Conservation (phyloP, 106 monocot species). For the Gastrodia elata region DNA sequence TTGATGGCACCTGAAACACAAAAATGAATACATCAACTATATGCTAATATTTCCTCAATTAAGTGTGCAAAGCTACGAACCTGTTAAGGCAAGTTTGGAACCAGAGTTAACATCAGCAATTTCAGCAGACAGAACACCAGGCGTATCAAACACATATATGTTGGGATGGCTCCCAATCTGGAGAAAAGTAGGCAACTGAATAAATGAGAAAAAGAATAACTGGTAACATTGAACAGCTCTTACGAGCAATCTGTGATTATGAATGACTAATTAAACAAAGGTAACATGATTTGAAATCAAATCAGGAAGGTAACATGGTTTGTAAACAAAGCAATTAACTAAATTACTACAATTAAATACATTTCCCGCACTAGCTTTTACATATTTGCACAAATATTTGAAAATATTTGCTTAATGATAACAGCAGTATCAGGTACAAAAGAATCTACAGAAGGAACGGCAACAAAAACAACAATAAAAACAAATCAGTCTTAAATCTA, state of each 20-base stretch:
- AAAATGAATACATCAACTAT: neutral
- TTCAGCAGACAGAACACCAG: slow-evolving; percentile 54
- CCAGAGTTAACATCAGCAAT: slow-evolving; percentile 32
- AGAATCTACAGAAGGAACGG: neutral
- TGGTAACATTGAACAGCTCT: neutral
- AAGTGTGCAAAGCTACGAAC: slow-evolving; percentile 16
- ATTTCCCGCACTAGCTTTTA: neutral
- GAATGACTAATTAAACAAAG: neutral
- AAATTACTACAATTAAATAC: neutral
- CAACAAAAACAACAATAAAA: neutral
- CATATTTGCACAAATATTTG: neutral
- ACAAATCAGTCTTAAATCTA: too few relatives aligned
- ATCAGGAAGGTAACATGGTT: neutral
- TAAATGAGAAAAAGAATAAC: neutral
- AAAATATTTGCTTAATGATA: neutral
- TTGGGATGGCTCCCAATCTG: slow-evolving; percentile 95
- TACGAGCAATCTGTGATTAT: neutral
- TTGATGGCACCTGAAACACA: slow-evolving; percentile 47
- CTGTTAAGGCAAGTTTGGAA: slow-evolving; percentile 73
- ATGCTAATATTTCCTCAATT: slow-evolving; percentile 1
- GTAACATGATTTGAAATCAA: neutral
- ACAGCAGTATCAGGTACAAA: neutral
- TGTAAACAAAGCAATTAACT: neutral
- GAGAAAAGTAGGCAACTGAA: neutral
- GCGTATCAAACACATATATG: slow-evolving; percentile 80